Evolutionary conservation across 106 monocot genomes (phyloP).

Genomic region (Triglochin maritima): DNA sequence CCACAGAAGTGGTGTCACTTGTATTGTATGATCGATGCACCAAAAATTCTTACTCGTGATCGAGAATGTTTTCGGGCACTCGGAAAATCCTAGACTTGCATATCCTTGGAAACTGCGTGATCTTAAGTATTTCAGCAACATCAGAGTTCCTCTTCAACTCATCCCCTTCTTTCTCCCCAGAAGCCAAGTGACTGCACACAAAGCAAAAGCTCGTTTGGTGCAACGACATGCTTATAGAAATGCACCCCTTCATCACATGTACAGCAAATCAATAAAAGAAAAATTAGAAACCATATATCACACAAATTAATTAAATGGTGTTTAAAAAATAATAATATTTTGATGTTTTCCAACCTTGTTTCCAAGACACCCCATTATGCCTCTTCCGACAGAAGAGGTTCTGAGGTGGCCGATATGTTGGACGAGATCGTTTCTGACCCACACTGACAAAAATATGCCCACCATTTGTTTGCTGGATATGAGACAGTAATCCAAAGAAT

Average conservation of each 20-base stretch:
- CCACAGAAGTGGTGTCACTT: too few relatives aligned
- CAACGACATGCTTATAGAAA: conserved; percentile 88
- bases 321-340: background rate
- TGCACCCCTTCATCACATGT: conserved; percentile 52
- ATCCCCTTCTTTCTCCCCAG: conserved; percentile 95
- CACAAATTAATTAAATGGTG: too few relatives aligned
- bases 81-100: conserved; percentile 48
- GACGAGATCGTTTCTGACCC: conserved; percentile 78
- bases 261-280: background rate
- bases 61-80: conserved; percentile 70
- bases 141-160: conserved; percentile 84
- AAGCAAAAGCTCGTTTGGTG: conserved; percentile 75
- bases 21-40: background rate
- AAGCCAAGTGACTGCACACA: conserved; percentile 88
- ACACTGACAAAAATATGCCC: conserved; percentile 80
- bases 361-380: conserved; percentile 86
- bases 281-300: background rate
- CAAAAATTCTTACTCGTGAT: conserved; percentile 63
- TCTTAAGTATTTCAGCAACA: conserved; percentile 81
- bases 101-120: conserved; percentile 61
- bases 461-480: conserved; percentile 96
- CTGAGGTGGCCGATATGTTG: conserved; percentile 69
- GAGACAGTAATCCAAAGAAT: conserved; percentile 36
- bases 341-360: conserved; percentile 61
- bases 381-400: conserved; percentile 63